A percentile compares a stretch with the other conserved stretches of the same genome.
Conservation (phyloP, 225 moss, liverwort and hornwort genomes). For the Bryoerythrophyllum caledonicum region DNA sequence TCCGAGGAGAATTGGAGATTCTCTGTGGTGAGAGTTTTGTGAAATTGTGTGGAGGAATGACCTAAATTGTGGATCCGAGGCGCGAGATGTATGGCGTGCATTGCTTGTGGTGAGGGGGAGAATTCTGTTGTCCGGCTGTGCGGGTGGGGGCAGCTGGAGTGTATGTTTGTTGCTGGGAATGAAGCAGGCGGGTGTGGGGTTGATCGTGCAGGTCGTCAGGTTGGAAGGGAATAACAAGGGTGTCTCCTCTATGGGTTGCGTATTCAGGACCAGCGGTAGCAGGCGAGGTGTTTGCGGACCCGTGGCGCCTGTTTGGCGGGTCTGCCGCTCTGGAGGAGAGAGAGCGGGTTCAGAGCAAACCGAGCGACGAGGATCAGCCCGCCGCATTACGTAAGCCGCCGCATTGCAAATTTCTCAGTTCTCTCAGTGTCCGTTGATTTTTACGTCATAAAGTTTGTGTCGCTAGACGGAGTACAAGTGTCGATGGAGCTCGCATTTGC, state of each 20-base stretch:
- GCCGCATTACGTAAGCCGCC: constrained; percentile 29
- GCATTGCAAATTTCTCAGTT: too few relatives aligned
- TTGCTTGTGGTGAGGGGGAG: neutral
- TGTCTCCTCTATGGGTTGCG: constrained; percentile 42
- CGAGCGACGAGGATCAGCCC: constrained; percentile 28
- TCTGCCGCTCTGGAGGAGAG: constrained; percentile 47
- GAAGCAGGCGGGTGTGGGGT: constrained; percentile 12
- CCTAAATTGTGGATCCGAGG: neutral
- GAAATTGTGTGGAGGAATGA: too few relatives aligned
- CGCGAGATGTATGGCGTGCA: neutral
- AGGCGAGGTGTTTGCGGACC: constrained; percentile 38
- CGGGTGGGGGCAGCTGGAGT: neutral
- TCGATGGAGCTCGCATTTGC: too few relatives aligned
- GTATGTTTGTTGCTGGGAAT: neutral
- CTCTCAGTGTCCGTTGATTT: too few relatives aligned
- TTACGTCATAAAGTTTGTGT: too few relatives aligned
- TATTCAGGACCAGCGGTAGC: constrained; percentile 46
- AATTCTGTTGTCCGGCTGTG: neutral
- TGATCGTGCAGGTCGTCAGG: constrained; percentile 38
- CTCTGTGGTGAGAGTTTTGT: too few relatives aligned
- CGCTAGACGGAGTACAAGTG: too few relatives aligned
- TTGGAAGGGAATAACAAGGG: constrained; percentile 38
- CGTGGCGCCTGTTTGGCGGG: constrained; percentile 47
- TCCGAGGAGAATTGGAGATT: too few relatives aligned
- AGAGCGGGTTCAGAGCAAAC: constrained; percentile 22